phyloP scores from a whole-genome alignment of 495 filamentous ascomycete species.

The Talaromyces proteolyticus region DNA sequence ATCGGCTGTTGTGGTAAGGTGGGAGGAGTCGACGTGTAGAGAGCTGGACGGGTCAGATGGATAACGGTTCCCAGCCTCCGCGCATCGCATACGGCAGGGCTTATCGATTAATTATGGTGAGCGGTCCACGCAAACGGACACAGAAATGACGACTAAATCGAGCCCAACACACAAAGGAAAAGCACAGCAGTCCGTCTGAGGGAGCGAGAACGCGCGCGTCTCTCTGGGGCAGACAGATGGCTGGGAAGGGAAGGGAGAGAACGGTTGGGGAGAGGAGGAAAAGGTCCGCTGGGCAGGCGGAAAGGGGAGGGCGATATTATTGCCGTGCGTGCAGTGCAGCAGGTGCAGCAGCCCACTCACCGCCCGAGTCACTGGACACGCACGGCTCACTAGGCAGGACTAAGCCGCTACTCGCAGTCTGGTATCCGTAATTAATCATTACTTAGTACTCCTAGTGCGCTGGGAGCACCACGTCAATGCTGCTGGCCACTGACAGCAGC shows the following conservation, averaged over 20 bases:
- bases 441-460: too few species aligned
- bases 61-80: constrained; percentile 4
- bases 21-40: background rate
- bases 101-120: constrained; percentile 4
- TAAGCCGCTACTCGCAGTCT: too few species aligned
- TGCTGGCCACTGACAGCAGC: too few species aligned
- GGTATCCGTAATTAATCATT: background rate
- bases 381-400: too few species aligned
- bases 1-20: background rate
- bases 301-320: constrained; percentile 7
- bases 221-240: constrained; percentile 1
- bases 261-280: constrained; percentile 7
- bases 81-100: constrained; percentile 5
- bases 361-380: constrained; percentile 6
- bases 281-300: constrained; percentile 8
- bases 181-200: constrained; percentile 11
- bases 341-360: constrained; percentile 2
- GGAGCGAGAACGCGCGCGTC: constrained; percentile 1
- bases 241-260: constrained; percentile 10
- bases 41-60: background rate
- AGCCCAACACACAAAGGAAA: constrained; percentile 3
- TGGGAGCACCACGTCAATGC: too few species aligned
- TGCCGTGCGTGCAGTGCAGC: background rate
- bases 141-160: background rate
- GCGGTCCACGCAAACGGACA: constrained; percentile 5